Conservation (phyloP, 441 rosid species). For the Gossypium aridum region DNA sequence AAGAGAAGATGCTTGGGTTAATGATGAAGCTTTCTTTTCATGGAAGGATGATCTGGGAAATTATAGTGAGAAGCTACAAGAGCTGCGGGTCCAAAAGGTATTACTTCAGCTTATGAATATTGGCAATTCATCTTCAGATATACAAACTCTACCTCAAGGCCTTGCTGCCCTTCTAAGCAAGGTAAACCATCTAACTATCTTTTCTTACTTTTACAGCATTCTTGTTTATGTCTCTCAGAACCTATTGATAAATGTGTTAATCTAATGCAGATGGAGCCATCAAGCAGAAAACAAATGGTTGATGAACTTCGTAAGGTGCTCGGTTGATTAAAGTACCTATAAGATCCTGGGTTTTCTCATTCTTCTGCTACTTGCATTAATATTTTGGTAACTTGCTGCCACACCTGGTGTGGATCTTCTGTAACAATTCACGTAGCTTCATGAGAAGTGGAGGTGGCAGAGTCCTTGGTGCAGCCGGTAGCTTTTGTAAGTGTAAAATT, state of each 20-base stretch:
- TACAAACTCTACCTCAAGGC: conserved; percentile 87
- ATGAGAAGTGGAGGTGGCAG: neutral
- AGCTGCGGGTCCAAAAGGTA: conserved; percentile 76
- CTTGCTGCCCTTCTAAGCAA: conserved; percentile 83
- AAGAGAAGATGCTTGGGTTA: conserved; percentile 62
- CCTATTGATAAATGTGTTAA: conserved; percentile 19
- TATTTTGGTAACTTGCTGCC: neutral
- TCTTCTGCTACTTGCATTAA: neutral
- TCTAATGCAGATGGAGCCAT: conserved; percentile 78
- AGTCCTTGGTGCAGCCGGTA: neutral
- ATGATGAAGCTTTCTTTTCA: conserved; percentile 77
- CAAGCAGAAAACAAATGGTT: conserved; percentile 46
- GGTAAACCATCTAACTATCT: conserved; percentile 36
- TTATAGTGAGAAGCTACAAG: conserved; percentile 61
- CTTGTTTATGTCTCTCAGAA: neutral
- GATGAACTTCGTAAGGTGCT: conserved; percentile 70
- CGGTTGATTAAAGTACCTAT: conserved; percentile 18
- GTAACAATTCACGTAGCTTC: conserved; percentile 3
- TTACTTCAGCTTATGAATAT: conserved; percentile 60
- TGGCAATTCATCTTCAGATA: conserved; percentile 58
- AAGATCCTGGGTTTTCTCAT: neutral
- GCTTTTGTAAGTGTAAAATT: conserved; percentile 14
- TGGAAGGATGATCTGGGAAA: conserved; percentile 68
- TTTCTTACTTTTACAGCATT: conserved; percentile 11
- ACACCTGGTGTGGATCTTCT: neutral